Evolutionary conservation across 2,329 filamentous ascomycete genomes (phyloP), one percentile per base, ranked within the genome.

Genomic region (Seiridium cupressi): DNA sequence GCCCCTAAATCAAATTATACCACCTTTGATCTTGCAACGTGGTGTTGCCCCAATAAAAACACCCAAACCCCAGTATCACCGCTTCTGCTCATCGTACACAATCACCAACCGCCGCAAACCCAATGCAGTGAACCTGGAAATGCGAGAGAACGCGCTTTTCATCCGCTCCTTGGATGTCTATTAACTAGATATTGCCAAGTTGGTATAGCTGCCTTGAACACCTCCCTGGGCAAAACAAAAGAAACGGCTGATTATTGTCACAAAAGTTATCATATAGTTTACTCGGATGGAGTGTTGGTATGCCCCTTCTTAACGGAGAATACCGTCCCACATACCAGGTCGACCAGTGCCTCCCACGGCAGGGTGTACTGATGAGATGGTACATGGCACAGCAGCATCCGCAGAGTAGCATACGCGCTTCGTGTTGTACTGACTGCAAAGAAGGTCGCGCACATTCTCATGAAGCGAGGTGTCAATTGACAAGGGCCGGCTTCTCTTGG

Each of bases 321-420:
- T 85, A 59, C 82, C 84, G 61, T 84, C 79, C 87, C 88, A 90
- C 85, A 89, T 89, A 57, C 87, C 86, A 44, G 84, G 83, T 42
- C 84, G 85, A 48, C 79, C 79, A 38, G 81, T 73, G 51, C 74
- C 82, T 61, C 79, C 81, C 60, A 82, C 76, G 47, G 78, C 78
- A 51, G 81, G 76, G 65, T 85, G 82, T 48, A 81, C 71, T 31
- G 76, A 72, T 48, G 79, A 73, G 62, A 80, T 77, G 62, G 76
- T 74, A 68, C 81, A 81, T 46, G 76, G 78, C 26, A 78, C 77
- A 26, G 61, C 47, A 58, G 81, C 84, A 71, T 89, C 86, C 11
- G 83, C 78, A 49, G 86, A 83, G 74, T 86, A 90, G 76, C 88
- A 89, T 44, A 89, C 79, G 66, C 88, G 83, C 77, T 91, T 91